Conservation (phyloP, 306 rosid species). For the Quercus suber region DNA sequence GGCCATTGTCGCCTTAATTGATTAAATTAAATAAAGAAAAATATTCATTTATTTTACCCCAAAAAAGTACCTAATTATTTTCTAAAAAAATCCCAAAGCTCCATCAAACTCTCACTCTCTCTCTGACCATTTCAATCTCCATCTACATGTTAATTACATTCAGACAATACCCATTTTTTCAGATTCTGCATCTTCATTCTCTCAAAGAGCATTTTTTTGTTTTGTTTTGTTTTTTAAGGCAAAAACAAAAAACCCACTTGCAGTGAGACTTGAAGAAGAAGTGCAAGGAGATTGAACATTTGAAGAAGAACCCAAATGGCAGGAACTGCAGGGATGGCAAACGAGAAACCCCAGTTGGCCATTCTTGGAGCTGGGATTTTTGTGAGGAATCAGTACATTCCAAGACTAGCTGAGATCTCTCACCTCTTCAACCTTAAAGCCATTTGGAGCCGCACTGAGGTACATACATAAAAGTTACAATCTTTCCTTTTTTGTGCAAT, state of each 20-base stretch:
- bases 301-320: slow-evolving; percentile 1
- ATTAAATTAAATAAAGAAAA: no score
- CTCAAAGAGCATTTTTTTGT: no score
- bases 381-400: slow-evolving; percentile 78
- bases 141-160: no score
- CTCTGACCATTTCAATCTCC: no score
- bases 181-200: no score
- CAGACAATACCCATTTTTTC: no score
- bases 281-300: slow-evolving; percentile 3
- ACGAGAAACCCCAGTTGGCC: slow-evolving; percentile 53
- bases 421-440: slow-evolving; percentile 58
- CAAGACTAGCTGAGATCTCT: slow-evolving; percentile 79
- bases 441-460: slow-evolving; percentile 96
- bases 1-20: no score
- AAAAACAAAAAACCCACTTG: neutral
- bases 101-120: no score
- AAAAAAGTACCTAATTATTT: no score
- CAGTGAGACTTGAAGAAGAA: neutral
- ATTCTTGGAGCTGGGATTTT: slow-evolving; percentile 89
- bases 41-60: no score
- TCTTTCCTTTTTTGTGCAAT: neutral
- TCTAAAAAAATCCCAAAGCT: no score
- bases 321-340: slow-evolving; percentile 39
- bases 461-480: neutral
- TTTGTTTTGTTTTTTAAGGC: no score